Conservation (phyloP, 257 asterid species). For the Gentiana macrophylla region DNA sequence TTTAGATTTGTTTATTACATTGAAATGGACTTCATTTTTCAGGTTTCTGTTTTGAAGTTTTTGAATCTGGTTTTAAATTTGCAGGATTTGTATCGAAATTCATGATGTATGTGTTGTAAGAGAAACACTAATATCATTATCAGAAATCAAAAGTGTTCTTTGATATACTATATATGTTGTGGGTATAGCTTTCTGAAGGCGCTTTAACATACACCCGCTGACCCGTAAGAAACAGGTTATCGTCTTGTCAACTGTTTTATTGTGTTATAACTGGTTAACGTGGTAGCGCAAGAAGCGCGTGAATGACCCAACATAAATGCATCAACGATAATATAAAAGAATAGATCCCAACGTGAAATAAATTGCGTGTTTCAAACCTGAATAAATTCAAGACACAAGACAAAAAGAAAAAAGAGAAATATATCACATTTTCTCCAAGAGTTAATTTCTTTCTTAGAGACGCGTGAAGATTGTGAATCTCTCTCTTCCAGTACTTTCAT, state of each 20-base stretch:
- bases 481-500: not conserved
- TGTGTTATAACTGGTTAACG: too few relatives aligned
- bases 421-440: not conserved
- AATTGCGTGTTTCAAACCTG: too few relatives aligned
- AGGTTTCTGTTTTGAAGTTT: slow-evolving; percentile 23
- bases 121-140: slow-evolving; percentile 2
- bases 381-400: not conserved
- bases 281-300: too few relatives aligned
- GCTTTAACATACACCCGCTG: not conserved
- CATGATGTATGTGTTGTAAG: not conserved
- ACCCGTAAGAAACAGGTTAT: too few relatives aligned
- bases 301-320: too few relatives aligned
- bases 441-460: too few relatives aligned
- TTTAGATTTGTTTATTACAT: slow-evolving; percentile 22
- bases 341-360: too few relatives aligned
- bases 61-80: slow-evolving; percentile 23
- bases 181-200: not conserved
- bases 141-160: not conserved
- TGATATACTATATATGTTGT: not conserved
- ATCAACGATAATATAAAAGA: too few relatives aligned
- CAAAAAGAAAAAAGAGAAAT: not conserved
- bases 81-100: slow-evolving; percentile 5
- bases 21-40: slow-evolving; percentile 27
- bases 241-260: too few relatives aligned
- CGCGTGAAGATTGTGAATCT: too few relatives aligned